Base-by-base conservation (phyloP, 2,329 filamentous ascomycete genomes). In the Aspergillus alliaceus region DNA sequence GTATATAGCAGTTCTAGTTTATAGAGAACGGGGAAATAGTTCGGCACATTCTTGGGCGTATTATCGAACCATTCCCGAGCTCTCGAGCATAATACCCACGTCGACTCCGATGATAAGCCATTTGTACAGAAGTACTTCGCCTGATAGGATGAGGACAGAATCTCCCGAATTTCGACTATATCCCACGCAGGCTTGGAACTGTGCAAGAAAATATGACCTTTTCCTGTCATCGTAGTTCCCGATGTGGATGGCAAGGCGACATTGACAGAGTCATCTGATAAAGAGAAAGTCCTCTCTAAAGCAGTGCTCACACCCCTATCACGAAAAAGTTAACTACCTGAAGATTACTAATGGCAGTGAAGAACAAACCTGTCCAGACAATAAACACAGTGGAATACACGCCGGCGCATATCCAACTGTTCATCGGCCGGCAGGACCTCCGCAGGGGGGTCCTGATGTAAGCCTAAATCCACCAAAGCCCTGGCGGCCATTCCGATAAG, bases 301-400 rank as follows among this genome's bases (percentile, higher is more conserved):
- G 93, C 90, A 79, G 96, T 90, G 65, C 92, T 96, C 46, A 96
- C 93, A 11, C 90, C 87, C 68, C 91, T 92, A 61, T 46, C 56
- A 20, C 35, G 22, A 7, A 18, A 12, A 14, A 2, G 24, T 53
- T 18, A 53, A 20, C 18, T 18, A 34, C 6, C 22, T 15, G 22
- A 35, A 27, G 25, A 25, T 6, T 2, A 15, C n/a, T 18, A 9
- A 27, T 4, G 27, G 27, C 25, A 9, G 34, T 25, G 18, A 44
- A 22, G 27, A 35, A 65, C 82, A 47, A 72, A 92, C 90, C 91
- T 85, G 70, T 99, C 95, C 22, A 98, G 81, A 27, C 90, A 87
- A 72, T 97, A 97, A 4, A 95, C 88, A 69, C 90, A 96, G 73
- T 96, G 92, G 69, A 96, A 98, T 2, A 96, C 89, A 64, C 88